Evolutionary conservation across 139 green algal genomes (phyloP), one percentile per base, ranked within the genome.

Genomic region (Chlorella sorokiniana): DNA sequence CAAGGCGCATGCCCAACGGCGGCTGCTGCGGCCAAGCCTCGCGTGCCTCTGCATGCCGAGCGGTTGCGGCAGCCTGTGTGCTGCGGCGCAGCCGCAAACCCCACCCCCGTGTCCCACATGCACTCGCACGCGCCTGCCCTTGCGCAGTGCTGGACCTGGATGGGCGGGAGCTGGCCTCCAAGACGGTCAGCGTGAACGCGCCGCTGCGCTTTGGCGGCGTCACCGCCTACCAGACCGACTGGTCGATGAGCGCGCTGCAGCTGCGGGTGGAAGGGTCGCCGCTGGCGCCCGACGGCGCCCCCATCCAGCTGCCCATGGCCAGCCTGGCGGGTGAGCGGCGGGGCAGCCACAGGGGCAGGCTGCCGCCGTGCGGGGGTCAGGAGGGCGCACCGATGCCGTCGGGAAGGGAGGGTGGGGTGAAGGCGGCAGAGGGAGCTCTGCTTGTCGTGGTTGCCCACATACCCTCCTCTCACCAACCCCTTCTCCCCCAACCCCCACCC

Each of bases 141-240:
- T 18, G 10, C n/a, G 31, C 76, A 74, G 42, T 59, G 74, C 48
- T 70, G 35, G 77, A 88, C 69, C 54, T 88, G 78, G 75, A 86
- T 10, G 70, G 69, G 29, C 41, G n/a, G n/a, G 23, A 29, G 29
- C 44, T 79, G 44, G 51, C 51, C 29, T 76, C 83, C 25, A 67
- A 83, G n/a, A 88, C 78, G 23, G 95, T 98, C 74, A 93, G 79
- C 29, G 97, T 99, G 5, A 99, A 99, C 85, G 85, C 96, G 67
- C 97, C 97, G 27, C 93, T 99, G 72, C 87, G 97, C 1, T 97
- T 86, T 69, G 67, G 72, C 33, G 89, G 89, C 27, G 69, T 92
- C n/a, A 92, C 87, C 44, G 89, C 84, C 3, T 92, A 92, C 78
- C 89, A 99, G 92, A 98, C 95, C 8, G 95, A 99, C 90, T 99